Evolutionary conservation across 2,329 filamentous ascomycete species (phyloP).

Genomic region (Erysiphe neolycopersici): DNA sequence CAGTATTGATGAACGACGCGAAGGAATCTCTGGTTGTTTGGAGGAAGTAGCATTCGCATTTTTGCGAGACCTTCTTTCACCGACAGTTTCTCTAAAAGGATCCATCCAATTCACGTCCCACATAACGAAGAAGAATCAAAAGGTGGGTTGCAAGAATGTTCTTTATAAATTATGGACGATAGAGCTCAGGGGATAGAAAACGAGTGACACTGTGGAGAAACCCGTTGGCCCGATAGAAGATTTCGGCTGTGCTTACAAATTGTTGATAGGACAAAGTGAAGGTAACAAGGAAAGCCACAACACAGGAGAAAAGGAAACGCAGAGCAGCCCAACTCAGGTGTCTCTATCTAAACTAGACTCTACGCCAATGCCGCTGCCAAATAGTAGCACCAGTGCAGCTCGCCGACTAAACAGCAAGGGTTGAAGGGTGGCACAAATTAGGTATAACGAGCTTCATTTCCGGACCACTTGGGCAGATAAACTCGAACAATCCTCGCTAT

Average conservation of each 20-base stretch:
- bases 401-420: neutral
- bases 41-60: neutral
- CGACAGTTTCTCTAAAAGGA: constrained; percentile 11
- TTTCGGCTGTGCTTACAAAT: neutral
- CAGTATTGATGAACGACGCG: constrained; percentile 2
- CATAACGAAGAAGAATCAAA: constrained; percentile 5
- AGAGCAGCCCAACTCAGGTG: neutral
- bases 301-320: neutral
- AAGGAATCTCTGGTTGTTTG: neutral
- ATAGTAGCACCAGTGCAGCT: neutral
- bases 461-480: neutral
- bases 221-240: neutral
- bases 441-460: neutral
- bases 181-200: neutral
- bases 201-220: neutral
- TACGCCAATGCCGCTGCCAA: neutral
- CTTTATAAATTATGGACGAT: neutral
- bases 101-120: constrained; percentile 13
- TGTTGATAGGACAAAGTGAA: neutral
- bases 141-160: neutral
- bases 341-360: neutral
- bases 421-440: neutral
- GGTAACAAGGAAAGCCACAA: neutral
- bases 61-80: constrained; percentile 9
- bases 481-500: neutral